Percentiles rank a stretch among this genome's conserved stretches.
Evolutionary conservation across 2,329 filamentous ascomycete species (phyloP).

Genomic region (Neobulgaria alba): DNA sequence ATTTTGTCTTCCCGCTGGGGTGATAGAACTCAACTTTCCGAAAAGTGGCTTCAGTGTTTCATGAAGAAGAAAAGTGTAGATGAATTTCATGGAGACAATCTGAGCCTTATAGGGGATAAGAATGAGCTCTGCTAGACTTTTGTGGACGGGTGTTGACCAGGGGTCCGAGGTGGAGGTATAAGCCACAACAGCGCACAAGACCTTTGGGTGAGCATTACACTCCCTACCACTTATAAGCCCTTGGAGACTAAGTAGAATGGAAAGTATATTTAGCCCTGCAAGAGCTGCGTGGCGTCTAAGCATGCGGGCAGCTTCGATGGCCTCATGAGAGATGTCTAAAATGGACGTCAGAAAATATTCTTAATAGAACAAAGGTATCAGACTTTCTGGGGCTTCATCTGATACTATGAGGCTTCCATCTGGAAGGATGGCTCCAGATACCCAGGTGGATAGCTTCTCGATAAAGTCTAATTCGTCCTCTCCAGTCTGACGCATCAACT

Average conservation of each 20-base stretch:
- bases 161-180: conserved; percentile 27
- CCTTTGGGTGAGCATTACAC: not conserved
- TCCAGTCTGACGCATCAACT: too few relatives aligned
- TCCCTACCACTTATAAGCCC: too few relatives aligned
- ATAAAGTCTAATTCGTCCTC: conserved; percentile 11
- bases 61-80: conserved; percentile 50
- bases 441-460: conserved; percentile 15
- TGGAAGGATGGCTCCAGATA: conserved; percentile 21
- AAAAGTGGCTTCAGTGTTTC: conserved; percentile 61
- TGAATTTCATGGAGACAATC: conserved; percentile 29
- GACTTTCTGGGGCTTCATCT: conserved; percentile 20
- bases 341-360: too few relatives aligned
- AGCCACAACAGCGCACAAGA: conserved; percentile 29
- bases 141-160: conserved; percentile 33
- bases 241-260: too few relatives aligned
- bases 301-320: too few relatives aligned
- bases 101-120: conserved; percentile 24
- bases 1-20: conserved; percentile 47
- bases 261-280: too few relatives aligned
- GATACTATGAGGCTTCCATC: conserved; percentile 13
- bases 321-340: too few relatives aligned
- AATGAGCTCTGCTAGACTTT: conserved; percentile 27
- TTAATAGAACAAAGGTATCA: too few relatives aligned
- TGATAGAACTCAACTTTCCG: conserved; percentile 44
- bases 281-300: too few relatives aligned